These are phyloP conservation scores for Chloris gayana DNA, from an alignment of 176 grass and related monocot species.

Conservation along the genomic window DNA sequence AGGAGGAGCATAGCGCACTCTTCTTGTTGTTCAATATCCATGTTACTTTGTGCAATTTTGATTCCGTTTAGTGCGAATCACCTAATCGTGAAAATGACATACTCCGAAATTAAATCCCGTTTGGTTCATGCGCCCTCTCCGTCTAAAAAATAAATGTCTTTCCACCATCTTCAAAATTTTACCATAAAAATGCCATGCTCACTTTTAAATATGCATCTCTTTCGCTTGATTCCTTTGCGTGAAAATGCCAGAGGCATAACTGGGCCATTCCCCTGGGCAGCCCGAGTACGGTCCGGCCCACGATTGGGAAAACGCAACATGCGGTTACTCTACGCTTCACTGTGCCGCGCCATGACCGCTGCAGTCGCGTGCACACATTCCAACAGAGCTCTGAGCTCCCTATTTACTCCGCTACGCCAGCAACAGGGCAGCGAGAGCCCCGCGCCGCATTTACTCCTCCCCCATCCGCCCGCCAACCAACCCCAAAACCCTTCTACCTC, in stretches of 20 bases:
- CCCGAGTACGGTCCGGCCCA: not conserved
- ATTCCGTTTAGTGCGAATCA: no score
- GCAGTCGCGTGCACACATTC: slow-evolving; percentile 5
- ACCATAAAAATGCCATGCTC: no score
- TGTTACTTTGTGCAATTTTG: no score
- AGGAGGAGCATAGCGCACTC: no score
- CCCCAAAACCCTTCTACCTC: not conserved
- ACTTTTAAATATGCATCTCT: no score
- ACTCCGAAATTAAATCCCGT: no score
- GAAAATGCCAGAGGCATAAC: not conserved
- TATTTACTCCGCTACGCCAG: slow-evolving; percentile 42
- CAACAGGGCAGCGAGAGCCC: slow-evolving; percentile 24
- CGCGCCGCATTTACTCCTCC: slow-evolving; percentile 35
- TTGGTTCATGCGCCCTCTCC: no score
- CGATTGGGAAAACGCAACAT: not conserved
- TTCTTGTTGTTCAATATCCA: no score
- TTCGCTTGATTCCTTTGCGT: no score
- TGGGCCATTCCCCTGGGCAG: not conserved
- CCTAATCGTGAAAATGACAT: no score
- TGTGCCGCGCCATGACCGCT: slow-evolving; percentile 2
- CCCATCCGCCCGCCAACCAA: slow-evolving; percentile 27
- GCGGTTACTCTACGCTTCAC: not conserved
- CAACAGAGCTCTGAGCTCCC: slow-evolving; percentile 12
- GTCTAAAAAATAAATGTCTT: no score
- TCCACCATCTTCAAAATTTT: no score